phyloP scores from a whole-genome alignment of 805 yeast species.

The Candida sonorensis region DNA sequence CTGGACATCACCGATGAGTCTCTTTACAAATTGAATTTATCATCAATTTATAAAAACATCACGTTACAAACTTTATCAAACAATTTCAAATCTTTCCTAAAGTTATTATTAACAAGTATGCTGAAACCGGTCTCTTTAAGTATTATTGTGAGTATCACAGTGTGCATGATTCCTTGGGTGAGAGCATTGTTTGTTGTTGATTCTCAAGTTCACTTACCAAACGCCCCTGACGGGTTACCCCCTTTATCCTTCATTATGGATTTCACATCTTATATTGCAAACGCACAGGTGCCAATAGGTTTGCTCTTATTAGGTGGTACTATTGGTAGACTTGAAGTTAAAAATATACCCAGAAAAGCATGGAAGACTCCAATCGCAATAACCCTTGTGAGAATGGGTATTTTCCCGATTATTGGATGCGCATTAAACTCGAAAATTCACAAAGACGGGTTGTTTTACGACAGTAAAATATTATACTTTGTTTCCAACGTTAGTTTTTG shows the following conservation, averaged over 20 bases:
- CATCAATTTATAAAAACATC: conserved; percentile 1
- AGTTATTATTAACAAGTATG: conserved; percentile 35
- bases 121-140: conserved; percentile 67
- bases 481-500: conserved; percentile 70
- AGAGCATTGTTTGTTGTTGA: conserved; percentile 59
- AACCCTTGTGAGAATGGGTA: conserved; percentile 49
- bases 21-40: conserved; percentile 1
- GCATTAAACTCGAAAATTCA: conserved; percentile 57
- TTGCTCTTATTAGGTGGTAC: conserved; percentile 80
- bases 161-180: conserved; percentile 85
- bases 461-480: conserved; percentile 57
- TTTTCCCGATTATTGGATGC: conserved; percentile 77
- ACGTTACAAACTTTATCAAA: conserved; percentile 1
- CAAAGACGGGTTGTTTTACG: conserved; percentile 56
- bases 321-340: conserved; percentile 63
- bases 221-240: conserved; percentile 83
- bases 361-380: conserved; percentile 59
- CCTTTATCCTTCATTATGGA: conserved; percentile 84
- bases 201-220: conserved; percentile 40
- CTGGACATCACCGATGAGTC: background rate
- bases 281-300: conserved; percentile 86
- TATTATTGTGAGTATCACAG: conserved; percentile 53
- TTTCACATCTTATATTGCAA: conserved; percentile 69
- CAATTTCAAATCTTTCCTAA: conserved; percentile 3
- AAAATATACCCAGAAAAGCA: conserved; percentile 59